A percentile compares a stretch with the other conserved stretches of the same genome.
Evolutionary conservation across 78 protist species (phyloP).

Genomic region (Creolimax fragrantissima): DNA sequence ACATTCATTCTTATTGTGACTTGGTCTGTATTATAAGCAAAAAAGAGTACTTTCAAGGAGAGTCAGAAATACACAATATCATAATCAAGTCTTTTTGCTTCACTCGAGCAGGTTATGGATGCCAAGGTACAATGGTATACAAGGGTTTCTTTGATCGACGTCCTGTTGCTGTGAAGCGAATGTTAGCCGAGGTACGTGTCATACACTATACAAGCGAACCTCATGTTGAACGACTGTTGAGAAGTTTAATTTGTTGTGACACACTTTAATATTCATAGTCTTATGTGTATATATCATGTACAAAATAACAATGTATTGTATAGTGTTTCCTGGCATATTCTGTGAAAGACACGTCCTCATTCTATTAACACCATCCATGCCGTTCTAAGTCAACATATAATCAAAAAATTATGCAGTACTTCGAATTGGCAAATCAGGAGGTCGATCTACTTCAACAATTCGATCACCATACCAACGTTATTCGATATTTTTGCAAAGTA

Average conservation of each 20-base stretch:
- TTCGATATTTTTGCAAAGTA: constrained; percentile 53
- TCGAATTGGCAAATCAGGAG: constrained; percentile 55
- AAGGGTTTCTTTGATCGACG: neutral
- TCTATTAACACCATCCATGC: too few relatives aligned
- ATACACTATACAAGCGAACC: neutral
- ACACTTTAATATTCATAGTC: neutral
- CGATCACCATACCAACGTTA: constrained; percentile 57
- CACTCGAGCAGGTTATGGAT: neutral
- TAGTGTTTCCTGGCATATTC: neutral
- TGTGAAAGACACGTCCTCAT: too few relatives aligned
- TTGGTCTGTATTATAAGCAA: too few relatives aligned
- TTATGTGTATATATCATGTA: neutral
- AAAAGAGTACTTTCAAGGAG: too few relatives aligned
- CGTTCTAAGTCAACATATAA: too few relatives aligned
- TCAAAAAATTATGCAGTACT: constrained; percentile 38
- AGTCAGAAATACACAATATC: too few relatives aligned
- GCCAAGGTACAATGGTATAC: neutral
- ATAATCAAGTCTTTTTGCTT: too few relatives aligned
- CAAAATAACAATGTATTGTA: neutral
- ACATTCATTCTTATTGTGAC: too few relatives aligned
- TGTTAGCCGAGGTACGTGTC: neutral
- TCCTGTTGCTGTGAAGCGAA: neutral
- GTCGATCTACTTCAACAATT: constrained; percentile 50
- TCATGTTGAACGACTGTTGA: neutral
- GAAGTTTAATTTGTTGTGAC: neutral